Evolutionary conservation across 345 rosid genomes (phyloP), one percentile per base, ranked within the genome.

Genomic region (Eucalyptus pauciflora): DNA sequence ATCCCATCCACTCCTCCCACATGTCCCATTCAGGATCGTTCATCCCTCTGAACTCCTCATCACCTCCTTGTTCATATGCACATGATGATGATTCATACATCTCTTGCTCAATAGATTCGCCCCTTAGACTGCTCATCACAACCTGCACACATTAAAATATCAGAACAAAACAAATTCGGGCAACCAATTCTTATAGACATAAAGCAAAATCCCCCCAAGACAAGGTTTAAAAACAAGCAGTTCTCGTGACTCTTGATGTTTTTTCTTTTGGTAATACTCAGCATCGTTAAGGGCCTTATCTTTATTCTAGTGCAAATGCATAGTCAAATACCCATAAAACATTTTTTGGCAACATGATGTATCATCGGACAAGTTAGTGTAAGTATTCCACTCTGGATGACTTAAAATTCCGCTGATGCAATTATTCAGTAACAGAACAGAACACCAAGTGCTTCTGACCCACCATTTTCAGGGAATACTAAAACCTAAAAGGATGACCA

Each of bases 1-100:
- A 97, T 22, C 99, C 99, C 99, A 97, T 97, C 99, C 99, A 97
- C 89, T 96, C 99, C 12, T 97, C 99, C 99, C 99, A 96, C 91
- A 96, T 50, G 80, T 96, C 99, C 90, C 94, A 95, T 45, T 95
- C 97, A 22, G 94, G 93, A 87, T 96, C 97, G 60, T 94, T 60
- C 96, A 95, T 94, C 90, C 95, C 98, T 45, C 92, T 90, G 88
- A 94, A 89, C 31, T 94, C 91, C 76, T 96, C 98, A 7, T 94
- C 94, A 1, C 45, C 69, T 18, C 91, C 95, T 81, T 90, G 88
- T 90, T 89, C 90, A 17, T 93, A 20, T 64, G 76, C 41, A 64
- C 37, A 1, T 11, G 85, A 91, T 60, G 96, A 92, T 67, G 96
- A 71, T 87, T 91, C 91, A 50, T 88, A 88, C 80, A 92, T 89